These are phyloP conservation scores for Mycena sanguinolenta DNA, from an alignment of 768 basidiomycete species.

Conservation along the genomic window DNA sequence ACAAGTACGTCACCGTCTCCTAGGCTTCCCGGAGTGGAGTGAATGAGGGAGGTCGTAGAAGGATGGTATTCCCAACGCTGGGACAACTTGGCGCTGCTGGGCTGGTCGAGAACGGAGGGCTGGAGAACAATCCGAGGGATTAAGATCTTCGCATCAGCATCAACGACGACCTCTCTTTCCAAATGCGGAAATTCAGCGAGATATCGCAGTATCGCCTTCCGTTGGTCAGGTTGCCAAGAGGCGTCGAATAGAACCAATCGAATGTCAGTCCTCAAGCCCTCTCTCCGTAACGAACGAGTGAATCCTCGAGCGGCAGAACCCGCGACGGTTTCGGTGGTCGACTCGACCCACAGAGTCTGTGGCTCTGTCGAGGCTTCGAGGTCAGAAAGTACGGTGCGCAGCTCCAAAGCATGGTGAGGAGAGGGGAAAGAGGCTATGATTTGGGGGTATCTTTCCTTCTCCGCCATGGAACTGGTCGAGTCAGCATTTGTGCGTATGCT, in stretches of 20 bases:
- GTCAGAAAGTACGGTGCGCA: neutral
- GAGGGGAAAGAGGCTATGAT: neutral
- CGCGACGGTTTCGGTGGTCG: neutral
- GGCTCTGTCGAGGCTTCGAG: neutral
- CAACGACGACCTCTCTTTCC: neutral
- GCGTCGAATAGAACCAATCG: conserved; percentile 10
- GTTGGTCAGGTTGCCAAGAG: neutral
- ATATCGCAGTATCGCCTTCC: neutral
- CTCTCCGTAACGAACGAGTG: conserved; percentile 4
- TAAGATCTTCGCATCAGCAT: neutral
- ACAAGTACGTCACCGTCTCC: neutral
- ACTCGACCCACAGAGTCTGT: conserved; percentile 9
- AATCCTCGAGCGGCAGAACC: conserved; percentile 14
- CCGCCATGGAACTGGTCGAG: neutral
- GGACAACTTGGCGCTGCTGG: neutral
- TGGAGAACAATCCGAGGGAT: conserved; percentile 5
- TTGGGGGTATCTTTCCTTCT: neutral
- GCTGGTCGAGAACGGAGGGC: neutral
- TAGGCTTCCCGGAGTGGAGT: neutral
- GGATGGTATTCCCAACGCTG: neutral
- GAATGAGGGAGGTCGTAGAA: neutral
- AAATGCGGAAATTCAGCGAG: neutral
- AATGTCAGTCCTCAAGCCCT: neutral
- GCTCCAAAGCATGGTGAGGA: neutral
- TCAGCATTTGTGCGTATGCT: neutral